These are phyloP conservation scores for Hanseniaspora vineae DNA, from an alignment of 805 yeast species.

Conservation along the genomic window DNA sequence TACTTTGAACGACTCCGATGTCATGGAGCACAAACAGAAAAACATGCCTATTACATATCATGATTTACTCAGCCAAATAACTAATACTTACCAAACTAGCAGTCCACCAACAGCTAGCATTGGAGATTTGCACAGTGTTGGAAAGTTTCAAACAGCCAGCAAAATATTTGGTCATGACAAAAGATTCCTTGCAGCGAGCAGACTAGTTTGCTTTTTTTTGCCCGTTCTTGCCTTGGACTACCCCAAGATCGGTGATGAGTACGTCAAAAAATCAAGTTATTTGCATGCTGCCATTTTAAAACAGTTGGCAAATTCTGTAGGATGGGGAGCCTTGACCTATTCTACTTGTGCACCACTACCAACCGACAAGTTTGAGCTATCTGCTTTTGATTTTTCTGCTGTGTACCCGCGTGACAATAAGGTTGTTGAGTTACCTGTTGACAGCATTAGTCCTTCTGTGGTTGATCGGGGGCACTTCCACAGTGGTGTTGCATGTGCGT, in stretches of 20 bases:
- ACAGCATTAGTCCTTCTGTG: conserved; percentile 33
- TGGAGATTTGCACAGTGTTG: too few relatives aligned
- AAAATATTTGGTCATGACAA: not conserved
- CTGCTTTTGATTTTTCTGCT: conserved; percentile 58
- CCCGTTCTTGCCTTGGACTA: not conserved
- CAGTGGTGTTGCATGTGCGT: conserved; percentile 80
- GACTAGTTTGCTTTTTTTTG: not conserved
- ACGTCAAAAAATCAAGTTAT: not conserved
- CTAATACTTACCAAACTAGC: not conserved
- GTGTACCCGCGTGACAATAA: conserved; percentile 57
- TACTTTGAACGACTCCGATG: too few relatives aligned
- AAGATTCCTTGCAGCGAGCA: not conserved
- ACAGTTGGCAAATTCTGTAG: not conserved
- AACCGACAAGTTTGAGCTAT: conserved; percentile 75
- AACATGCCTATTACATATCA: not conserved
- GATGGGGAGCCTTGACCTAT: not conserved
- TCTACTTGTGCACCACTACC: conserved; percentile 50
- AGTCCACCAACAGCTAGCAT: too few relatives aligned
- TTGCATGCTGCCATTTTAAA: conserved; percentile 8
- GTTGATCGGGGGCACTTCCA: conserved; percentile 83
- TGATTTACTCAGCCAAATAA: not conserved
- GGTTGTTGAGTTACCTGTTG: conserved; percentile 42
- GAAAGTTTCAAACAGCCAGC: not conserved
- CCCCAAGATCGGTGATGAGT: not conserved
- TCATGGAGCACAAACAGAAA: not conserved